A percentile compares a stretch with the other conserved stretches of the same genome.
phyloP scores from a whole-genome alignment of 1,139 yeast genomes.

The Debaryomyces fabryi region DNA sequence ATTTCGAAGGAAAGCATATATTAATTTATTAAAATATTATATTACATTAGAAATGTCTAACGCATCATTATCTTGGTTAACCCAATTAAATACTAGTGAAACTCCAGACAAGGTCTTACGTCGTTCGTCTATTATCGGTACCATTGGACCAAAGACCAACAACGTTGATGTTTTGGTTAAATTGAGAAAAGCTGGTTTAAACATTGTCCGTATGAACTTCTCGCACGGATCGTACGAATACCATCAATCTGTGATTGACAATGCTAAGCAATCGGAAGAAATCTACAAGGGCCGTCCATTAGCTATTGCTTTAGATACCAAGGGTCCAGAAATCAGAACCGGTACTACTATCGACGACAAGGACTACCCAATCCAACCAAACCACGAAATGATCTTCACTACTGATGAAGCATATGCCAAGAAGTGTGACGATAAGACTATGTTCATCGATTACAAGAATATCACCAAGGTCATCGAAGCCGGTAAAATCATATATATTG shows the following conservation, averaged over 20 bases:
- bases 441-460: constrained; percentile 94
- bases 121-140: constrained; percentile 96
- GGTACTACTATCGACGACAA: constrained; percentile 82
- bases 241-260: constrained; percentile 95
- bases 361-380: constrained; percentile 81
- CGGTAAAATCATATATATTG: constrained; percentile 91
- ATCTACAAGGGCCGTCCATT: constrained; percentile 92
- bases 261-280: constrained; percentile 92
- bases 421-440: constrained; percentile 72
- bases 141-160: constrained; percentile 98
- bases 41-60: constrained; percentile 25
- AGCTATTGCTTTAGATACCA: constrained; percentile 98
- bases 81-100: constrained; percentile 72
- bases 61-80: constrained; percentile 67
- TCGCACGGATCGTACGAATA: constrained; percentile 97
- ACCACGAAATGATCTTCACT: constrained; percentile 90
- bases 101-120: constrained; percentile 87
- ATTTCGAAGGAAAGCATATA: not conserved
- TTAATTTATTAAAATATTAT: constrained; percentile 1
- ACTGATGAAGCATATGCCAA: constrained; percentile 81
- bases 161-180: constrained; percentile 79
- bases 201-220: constrained; percentile 98
- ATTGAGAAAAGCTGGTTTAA: constrained; percentile 95
- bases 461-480: constrained; percentile 87
- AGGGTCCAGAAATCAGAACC: constrained; percentile 99